Conservation (phyloP, 371 early-diverging fungal species). For the Gilbertella persicaria region DNA sequence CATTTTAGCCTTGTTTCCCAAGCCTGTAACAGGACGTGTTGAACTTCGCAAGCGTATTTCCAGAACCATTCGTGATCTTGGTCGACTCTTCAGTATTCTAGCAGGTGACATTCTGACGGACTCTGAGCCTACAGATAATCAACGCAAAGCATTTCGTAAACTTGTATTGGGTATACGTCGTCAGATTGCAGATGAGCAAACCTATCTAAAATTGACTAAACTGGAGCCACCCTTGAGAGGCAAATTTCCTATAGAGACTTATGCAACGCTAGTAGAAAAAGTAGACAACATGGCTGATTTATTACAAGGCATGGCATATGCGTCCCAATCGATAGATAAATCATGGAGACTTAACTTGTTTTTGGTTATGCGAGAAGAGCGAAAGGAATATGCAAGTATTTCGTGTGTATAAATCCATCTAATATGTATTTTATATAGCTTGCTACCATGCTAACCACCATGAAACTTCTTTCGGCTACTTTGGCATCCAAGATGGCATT, state of each 20-base stretch:
- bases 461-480: conserved; percentile 44
- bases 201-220: conserved; percentile 26
- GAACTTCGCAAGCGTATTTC: conserved; percentile 47
- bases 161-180: conserved; percentile 34
- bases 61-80: conserved; percentile 41
- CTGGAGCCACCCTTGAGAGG: conserved; percentile 49
- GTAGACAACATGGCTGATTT: conserved; percentile 51
- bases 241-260: conserved; percentile 35
- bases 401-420: conserved; percentile 4
- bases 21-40: conserved; percentile 40
- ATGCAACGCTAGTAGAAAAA: conserved; percentile 32
- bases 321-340: conserved; percentile 18
- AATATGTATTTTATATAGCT: conserved; percentile 21
- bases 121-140: conserved; percentile 19
- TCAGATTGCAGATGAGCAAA: conserved; percentile 46
- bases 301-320: conserved; percentile 37
- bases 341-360: conserved; percentile 29
- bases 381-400: conserved; percentile 36
- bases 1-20: conserved; percentile 38
- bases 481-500: conserved; percentile 44
- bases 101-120: conserved; percentile 16
- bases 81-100: conserved; percentile 37
- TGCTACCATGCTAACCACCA: conserved; percentile 36
- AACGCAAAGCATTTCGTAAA: conserved; percentile 39
- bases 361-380: conserved; percentile 23